Base-by-base conservation (phyloP, 352 stramenopile species). In the Blastocystis sp. region DNA sequence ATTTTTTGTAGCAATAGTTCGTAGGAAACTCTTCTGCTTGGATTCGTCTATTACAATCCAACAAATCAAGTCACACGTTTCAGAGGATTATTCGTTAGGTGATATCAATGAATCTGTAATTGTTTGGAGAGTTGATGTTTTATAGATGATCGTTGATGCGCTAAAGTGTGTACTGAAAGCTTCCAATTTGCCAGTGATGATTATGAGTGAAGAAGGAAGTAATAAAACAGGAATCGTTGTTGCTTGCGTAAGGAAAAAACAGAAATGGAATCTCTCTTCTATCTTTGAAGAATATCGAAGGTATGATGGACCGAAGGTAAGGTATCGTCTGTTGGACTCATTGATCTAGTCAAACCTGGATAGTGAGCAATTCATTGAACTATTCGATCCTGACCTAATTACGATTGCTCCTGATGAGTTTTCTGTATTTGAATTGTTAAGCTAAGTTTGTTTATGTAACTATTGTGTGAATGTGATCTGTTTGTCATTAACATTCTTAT, bases 361-460 rank as follows among this genome's bases (percentile, higher is more conserved):
- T 89, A 96, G 95, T 89, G 93, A 96, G 89, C 93, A 96, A 88
- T 96, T 96, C 89, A 96, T 96, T 69, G 93, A 96, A 88, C 91
- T 96, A n/a, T 96, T 96, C 87, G 93, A 96, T 88, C 95, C 93
- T 58, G 93, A 96, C 85, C 90, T 96, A 43, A 92, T 96, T 27
- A 92, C 92, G 42, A 93, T 95, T 35, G 65, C 71, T 83, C 37
- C 78, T 83, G 58, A 87, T 29, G 32, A 59, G 29, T 14, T 51
- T 19, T 14, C 3, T n/a, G 54, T 61, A 5, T 61, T 61, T 61
- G 54, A 12, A 5, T 12, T 61, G 5, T 14, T 61, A 32, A 61
- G 54, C 12, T 61, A 24, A 46, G 65, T 54, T 57, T 46, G 51
- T 52, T 51, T 9, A 77, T 35, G 65, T 29, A 2, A 14, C 3